These are phyloP conservation scores for Skeletonema marinoi DNA, from an alignment of 108 stramenopile species.

Conservation along the genomic window DNA sequence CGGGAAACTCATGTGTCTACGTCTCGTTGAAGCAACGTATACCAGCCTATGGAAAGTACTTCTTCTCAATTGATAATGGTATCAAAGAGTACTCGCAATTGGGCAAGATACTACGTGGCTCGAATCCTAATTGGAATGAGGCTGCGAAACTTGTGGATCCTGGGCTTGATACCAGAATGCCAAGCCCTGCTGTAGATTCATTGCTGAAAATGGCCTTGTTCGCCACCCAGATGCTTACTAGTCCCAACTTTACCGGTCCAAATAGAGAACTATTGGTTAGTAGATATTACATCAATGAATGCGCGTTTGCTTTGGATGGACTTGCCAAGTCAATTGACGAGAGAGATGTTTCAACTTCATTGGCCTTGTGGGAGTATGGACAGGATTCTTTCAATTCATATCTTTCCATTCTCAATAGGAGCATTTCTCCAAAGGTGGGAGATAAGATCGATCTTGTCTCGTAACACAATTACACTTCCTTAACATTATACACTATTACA, in stretches of 20 bases:
- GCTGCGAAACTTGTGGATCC: conserved; percentile 44
- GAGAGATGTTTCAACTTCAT: conserved; percentile 41
- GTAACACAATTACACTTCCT: background rate
- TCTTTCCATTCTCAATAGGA: conserved; percentile 63
- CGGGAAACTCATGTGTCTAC: conserved; percentile 75
- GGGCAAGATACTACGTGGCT: conserved; percentile 40
- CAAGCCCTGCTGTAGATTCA: conserved; percentile 63
- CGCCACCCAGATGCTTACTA: conserved; percentile 61
- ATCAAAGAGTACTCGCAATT: conserved; percentile 53
- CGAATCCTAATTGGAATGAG: conserved; percentile 27
- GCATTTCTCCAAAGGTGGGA: conserved; percentile 67
- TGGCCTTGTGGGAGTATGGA: conserved; percentile 73
- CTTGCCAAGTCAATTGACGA: conserved; percentile 46
- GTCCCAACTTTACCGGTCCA: conserved; percentile 62
- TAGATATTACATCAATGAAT: conserved; percentile 75
- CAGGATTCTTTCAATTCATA: conserved; percentile 75
- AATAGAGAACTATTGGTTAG: conserved; percentile 62
- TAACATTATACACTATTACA: background rate
- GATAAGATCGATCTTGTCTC: conserved; percentile 55
- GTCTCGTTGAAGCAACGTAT: conserved; percentile 68
- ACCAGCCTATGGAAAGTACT: conserved; percentile 78
- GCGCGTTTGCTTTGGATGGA: conserved; percentile 50
- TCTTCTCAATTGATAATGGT: conserved; percentile 54
- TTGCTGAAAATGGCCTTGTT: conserved; percentile 71
- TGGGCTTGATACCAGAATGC: conserved; percentile 32